Evolutionary conservation across 129 eudicot species (phyloP).

Genomic region (Arctium lappa): DNA sequence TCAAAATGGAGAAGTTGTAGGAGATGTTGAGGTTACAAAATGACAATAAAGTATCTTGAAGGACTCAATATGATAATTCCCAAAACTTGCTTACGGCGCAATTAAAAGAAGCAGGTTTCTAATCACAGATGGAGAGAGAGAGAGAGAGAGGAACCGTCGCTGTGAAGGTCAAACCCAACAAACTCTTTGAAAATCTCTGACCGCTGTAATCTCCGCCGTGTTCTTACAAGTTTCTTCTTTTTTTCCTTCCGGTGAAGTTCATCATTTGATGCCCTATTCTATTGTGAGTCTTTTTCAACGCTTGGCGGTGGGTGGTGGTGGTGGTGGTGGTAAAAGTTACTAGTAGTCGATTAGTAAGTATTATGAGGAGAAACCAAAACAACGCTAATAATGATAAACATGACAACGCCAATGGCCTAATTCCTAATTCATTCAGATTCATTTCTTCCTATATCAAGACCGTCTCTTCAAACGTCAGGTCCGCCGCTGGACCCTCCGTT

Average conservation of each 20-base stretch:
- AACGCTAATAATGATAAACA: slow-evolving; percentile 26
- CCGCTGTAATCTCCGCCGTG: slow-evolving; percentile 28
- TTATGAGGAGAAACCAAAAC: slow-evolving; percentile 59
- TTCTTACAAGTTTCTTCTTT: slow-evolving; percentile 1
- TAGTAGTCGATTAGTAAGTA: slow-evolving; percentile 22
- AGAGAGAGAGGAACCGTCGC: slow-evolving; percentile 43
- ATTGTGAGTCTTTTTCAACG: slow-evolving; percentile 21
- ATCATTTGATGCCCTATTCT: slow-evolving; percentile 32
- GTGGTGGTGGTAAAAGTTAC: slow-evolving; percentile 18
- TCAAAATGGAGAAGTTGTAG: no score
- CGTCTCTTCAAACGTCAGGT: slow-evolving; percentile 62
- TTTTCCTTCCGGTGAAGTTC: slow-evolving; percentile 1
- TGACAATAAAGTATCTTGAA: not conserved
- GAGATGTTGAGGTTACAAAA: not conserved
- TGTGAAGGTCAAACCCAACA: slow-evolving; percentile 54
- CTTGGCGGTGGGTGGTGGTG: slow-evolving; percentile 36
- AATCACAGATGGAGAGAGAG: not conserved
- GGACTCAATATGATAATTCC: not conserved
- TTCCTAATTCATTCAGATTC: slow-evolving; percentile 59
- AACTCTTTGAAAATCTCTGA: slow-evolving; percentile 24
- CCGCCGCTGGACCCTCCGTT: slow-evolving; percentile 68
- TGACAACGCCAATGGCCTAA: slow-evolving; percentile 42
- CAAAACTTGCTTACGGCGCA: slow-evolving; percentile 29
- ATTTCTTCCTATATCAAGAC: slow-evolving; percentile 67
- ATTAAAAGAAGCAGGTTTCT: slow-evolving; percentile 19